These are phyloP conservation scores for Aspergillus oerlinghausenensis DNA, from an alignment of 2,329 filamentous ascomycete genomes.

Conservation along the genomic window DNA sequence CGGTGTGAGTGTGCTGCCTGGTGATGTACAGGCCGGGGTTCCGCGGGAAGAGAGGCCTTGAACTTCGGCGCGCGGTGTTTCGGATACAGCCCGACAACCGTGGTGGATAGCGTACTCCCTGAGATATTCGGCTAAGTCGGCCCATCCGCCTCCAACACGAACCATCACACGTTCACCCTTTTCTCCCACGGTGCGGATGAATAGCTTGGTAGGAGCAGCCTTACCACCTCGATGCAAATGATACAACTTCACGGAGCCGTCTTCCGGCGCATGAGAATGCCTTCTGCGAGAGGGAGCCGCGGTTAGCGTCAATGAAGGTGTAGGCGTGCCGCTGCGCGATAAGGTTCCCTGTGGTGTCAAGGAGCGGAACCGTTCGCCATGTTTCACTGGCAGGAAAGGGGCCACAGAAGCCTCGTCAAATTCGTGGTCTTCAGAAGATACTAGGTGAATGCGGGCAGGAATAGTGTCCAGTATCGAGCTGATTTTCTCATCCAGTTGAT, in stretches of 20 bases:
- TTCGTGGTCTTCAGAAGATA: constrained; percentile 44
- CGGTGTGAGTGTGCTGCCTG: constrained; percentile 19
- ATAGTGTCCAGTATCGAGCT: constrained; percentile 72
- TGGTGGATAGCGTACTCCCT: constrained; percentile 92
- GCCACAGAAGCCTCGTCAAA: constrained; percentile 27
- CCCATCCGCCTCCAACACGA: constrained; percentile 96
- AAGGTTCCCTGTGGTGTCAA: constrained; percentile 30
- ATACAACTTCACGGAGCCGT: constrained; percentile 82
- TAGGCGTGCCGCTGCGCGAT: constrained; percentile 52
- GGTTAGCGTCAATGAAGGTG: constrained; percentile 65
- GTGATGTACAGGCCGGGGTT: constrained; percentile 27
- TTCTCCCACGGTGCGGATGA: constrained; percentile 88
- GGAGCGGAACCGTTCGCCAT: constrained; percentile 40
- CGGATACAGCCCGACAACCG: constrained; percentile 62
- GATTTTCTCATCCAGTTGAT: constrained; percentile 74
- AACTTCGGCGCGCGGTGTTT: constrained; percentile 52
- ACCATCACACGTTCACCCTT: constrained; percentile 94
- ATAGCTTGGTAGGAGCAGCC: constrained; percentile 86
- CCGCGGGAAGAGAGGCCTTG: constrained; percentile 42
- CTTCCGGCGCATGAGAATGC: constrained; percentile 39
- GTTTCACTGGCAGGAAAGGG: constrained; percentile 30
- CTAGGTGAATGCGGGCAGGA: constrained; percentile 73
- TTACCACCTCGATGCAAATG: constrained; percentile 81
- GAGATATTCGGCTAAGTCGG: constrained; percentile 89
- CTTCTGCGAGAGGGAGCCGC: constrained; percentile 46